Base-by-base conservation (phyloP, 2,329 filamentous ascomycete species). In the Aspergillus fijiensis region DNA sequence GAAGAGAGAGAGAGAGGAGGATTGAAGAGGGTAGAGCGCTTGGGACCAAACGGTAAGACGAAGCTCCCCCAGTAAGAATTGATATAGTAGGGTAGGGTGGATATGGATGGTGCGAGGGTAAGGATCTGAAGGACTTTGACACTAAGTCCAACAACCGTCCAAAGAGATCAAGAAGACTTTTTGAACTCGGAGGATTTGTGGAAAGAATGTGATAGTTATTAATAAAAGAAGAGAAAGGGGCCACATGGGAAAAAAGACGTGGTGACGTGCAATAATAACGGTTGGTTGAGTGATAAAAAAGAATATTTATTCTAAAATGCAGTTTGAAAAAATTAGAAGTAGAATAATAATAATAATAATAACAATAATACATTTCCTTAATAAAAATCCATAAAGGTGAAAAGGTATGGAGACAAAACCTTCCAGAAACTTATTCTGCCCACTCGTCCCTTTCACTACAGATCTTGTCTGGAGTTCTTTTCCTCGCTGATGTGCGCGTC, bases 161-260 rank as follows among this genome's bases (percentile, higher is more conserved):
- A 6, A 39, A 47, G 58, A 49, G 49, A 61, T 35, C 54, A n/a
- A 42, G 19, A 52, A 49, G n/a, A 27, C 35, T 33, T 51, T 29
- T 58, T 52, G 48, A 42, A 49, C 16, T 55, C 61, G 55, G 60
- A 63, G 52, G 51, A 63, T 57, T 63, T 64, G 59, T 59, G 57
- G 55, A 60, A 59, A 60, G 62, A 60, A 63, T 60, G 63, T 54
- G 56, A 64, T 60, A 59, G 52, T 57, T 58, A 59, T 63, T 65
- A 59, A 60, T 64, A 60, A 60, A 55, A 58, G 51, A 60, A 47
- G 50, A 58, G 55, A 45, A 61, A 63, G 64, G 60, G 57, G 60
- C 64, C 62, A 64, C 58, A 65, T 64, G 60, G 60, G 59, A 56
- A 49, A 56, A 49, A 35, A 55, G 59, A 45, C 27, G 57, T 58